Conservation (phyloP, 257 asterid genomes). For the Rhazya stricta region DNA sequence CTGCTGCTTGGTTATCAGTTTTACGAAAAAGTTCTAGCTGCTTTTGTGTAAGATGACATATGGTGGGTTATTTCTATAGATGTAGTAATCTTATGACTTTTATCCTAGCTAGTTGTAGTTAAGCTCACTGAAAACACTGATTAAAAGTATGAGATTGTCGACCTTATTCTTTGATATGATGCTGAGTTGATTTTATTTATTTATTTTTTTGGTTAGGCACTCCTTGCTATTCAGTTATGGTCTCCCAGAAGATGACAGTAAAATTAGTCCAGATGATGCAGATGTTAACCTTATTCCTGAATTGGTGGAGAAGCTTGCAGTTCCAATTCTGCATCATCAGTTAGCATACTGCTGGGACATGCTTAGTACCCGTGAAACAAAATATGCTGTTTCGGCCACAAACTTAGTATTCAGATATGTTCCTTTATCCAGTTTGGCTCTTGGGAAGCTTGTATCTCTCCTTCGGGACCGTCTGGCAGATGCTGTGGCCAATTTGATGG, state of each 20-base stretch:
- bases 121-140: neutral
- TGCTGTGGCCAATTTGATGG: constrained; percentile 74
- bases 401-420: constrained; percentile 64
- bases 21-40: neutral
- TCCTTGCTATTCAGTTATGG: constrained; percentile 72
- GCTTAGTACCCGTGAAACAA: constrained; percentile 77
- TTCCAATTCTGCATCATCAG: constrained; percentile 81
- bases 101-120: neutral
- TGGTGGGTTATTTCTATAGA: neutral
- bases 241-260: constrained; percentile 47
- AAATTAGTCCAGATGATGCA: constrained; percentile 38
- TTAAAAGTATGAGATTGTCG: neutral
- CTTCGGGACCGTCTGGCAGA: constrained; percentile 76
- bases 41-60: neutral
- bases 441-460: constrained; percentile 57
- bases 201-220: constrained; percentile 53
- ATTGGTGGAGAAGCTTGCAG: constrained; percentile 78
- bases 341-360: constrained; percentile 80
- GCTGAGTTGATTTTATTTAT: neutral
- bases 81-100: neutral
- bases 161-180: neutral
- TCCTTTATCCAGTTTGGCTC: constrained; percentile 55
- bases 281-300: constrained; percentile 83
- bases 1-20: neutral
- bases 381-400: constrained; percentile 68